Evolutionary conservation across 441 rosid species (phyloP).

Genomic region (Hypseocharis bilobata): DNA sequence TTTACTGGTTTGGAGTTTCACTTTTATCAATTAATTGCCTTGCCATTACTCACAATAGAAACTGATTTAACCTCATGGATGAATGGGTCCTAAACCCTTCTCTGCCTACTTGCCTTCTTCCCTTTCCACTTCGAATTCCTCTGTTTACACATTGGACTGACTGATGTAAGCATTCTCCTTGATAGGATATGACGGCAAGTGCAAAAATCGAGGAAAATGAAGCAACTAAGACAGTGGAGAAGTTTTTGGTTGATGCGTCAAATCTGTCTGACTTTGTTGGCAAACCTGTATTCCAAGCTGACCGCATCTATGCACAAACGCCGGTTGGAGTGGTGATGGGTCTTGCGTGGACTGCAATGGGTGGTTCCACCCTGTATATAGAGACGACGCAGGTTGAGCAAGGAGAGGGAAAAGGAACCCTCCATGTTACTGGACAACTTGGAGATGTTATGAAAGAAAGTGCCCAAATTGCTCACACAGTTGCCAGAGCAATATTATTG

Average conservation of each 20-base stretch:
- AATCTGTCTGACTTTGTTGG: constrained; percentile 76
- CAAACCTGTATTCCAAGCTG: constrained; percentile 83
- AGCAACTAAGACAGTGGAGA: constrained; percentile 36
- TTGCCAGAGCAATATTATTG: constrained; percentile 49
- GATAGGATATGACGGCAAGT: constrained; percentile 36
- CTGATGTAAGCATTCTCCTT: constrained; percentile 8
- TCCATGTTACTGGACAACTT: constrained; percentile 67
- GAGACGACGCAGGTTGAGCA: constrained; percentile 72
- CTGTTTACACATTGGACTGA: background rate
- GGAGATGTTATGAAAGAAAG: constrained; percentile 99
- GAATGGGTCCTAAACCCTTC: background rate
- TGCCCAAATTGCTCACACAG: constrained; percentile 80
- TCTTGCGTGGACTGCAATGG: constrained; percentile 97
- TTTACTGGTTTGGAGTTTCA: no score
- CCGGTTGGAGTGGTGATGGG: constrained; percentile 95
- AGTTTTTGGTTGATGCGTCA: constrained; percentile 53
- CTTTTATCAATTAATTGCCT: no score
- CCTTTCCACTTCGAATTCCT: background rate
- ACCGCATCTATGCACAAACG: constrained; percentile 64
- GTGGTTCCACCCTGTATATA: constrained; percentile 82
- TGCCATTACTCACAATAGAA: no score
- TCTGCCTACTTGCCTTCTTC: no score
- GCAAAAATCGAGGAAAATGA: constrained; percentile 34
- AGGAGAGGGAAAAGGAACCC: constrained; percentile 71
- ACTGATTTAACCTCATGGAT: no score